Base-by-base conservation (phyloP, 1,284 basidiomycete species). In the Tilletia indica region DNA sequence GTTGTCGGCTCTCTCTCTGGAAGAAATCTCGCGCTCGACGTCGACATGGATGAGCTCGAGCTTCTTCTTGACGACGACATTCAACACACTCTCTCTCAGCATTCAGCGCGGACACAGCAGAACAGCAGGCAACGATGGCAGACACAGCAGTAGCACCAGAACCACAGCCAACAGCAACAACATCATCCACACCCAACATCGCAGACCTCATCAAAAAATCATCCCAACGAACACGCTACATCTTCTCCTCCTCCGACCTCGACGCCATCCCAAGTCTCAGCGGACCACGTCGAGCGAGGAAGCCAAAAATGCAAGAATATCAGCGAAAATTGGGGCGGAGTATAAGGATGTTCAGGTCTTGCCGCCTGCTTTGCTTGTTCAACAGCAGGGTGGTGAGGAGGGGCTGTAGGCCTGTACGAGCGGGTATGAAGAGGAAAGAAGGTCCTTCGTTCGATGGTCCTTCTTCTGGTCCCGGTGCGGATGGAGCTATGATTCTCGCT, bases 261-360 rank as follows among this genome's bases (percentile, higher is more conserved):
- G 80, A 78, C 25, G 61, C 34, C 34, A 39, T 64, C 36, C 61
- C 61, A 4, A 64, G 34, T 12, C 61, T 64, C 19, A 11, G 34
- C 31, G 61, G 71, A 80, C 12, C 34, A 19, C 69, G 5, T 49
- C 45, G 6, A 42, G 63, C 45, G 69, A 72, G 39, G 69, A 54
- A 11, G 45, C 69, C 12, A 31, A 34, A 16, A 86, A 86, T 74
- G 81, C 86, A 47, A 87, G 87, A 70, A 81, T 88, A 3, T 79
- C 86, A 0, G 91, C 81, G 89, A 97, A 89, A 90, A 92, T 85
- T 85, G 89, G 80, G 87, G 91, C 86, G 14, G 96, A 98, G 85
- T 99, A 96, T 85, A 88, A 88, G 71, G 90, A 97, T 82, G 93
- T 89, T 78, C 92, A 92, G 83, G 89, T 90, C 45, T 89, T 98